phyloP scores from a whole-genome alignment of 305 asterid genomes.

The Fraxinus nigra region DNA sequence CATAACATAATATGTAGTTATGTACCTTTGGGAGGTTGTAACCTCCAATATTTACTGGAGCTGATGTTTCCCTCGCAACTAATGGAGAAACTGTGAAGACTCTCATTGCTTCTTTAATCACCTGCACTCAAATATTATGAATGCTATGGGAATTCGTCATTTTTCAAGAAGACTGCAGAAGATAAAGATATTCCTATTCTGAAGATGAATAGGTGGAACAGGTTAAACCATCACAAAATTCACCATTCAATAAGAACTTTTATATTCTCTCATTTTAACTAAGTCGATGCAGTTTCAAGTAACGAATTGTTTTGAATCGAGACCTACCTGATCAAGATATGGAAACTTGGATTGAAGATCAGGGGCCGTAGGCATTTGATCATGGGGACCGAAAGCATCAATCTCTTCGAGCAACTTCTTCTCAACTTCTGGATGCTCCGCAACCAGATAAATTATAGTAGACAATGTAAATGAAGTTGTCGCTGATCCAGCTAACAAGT shows the following conservation, averaged over 20 bases:
- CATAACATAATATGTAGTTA: slow-evolving; percentile 18
- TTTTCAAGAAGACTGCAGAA: neutral
- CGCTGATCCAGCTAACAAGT: slow-evolving; percentile 87
- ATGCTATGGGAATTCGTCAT: neutral
- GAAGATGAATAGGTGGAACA: neutral
- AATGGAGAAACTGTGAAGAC: slow-evolving; percentile 79
- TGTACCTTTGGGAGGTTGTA: slow-evolving; percentile 82
- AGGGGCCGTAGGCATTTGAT: slow-evolving; percentile 57
- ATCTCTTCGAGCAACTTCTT: slow-evolving; percentile 62
- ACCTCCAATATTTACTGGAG: slow-evolving; percentile 77
- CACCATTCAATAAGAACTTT: neutral
- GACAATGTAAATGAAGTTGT: slow-evolving; percentile 90
- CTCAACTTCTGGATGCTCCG: slow-evolving; percentile 70
- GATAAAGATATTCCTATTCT: neutral
- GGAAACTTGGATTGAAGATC: slow-evolving; percentile 80
- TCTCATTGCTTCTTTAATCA: slow-evolving; percentile 95
- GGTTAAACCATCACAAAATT: neutral
- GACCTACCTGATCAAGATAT: slow-evolving; percentile 66
- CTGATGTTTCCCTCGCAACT: slow-evolving; percentile 87
- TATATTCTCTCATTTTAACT: neutral
- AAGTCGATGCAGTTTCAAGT: neutral
- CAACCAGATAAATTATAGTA: slow-evolving; percentile 62
- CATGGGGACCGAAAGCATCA: slow-evolving; percentile 65
- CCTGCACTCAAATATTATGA: slow-evolving; percentile 40
- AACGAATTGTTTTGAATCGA: neutral